A percentile compares a stretch with the other conserved stretches of the same genome.
Evolutionary conservation across 2,329 filamentous ascomycete genomes (phyloP).

Genomic region (Xenoacremonium recifei): DNA sequence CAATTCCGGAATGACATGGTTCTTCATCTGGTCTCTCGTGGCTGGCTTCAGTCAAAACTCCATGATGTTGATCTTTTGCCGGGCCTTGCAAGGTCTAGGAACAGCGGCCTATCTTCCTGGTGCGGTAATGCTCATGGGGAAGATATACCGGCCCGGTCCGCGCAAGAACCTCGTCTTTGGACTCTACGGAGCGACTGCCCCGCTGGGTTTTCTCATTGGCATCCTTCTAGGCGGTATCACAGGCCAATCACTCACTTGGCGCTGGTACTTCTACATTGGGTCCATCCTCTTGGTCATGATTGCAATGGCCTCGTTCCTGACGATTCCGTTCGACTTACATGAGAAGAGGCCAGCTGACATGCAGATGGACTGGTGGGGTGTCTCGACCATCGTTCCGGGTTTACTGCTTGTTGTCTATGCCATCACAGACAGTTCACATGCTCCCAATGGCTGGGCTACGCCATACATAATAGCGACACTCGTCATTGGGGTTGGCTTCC

Average conservation of each 20-base stretch:
- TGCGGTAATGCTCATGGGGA: conserved; percentile 67
- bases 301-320: conserved; percentile 42
- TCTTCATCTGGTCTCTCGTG: conserved; percentile 66
- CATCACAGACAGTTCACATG: conserved; percentile 64
- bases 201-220: conserved; percentile 60
- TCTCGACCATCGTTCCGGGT: conserved; percentile 52
- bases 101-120: conserved; percentile 71
- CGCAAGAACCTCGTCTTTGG: conserved; percentile 67
- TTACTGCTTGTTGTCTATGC: conserved; percentile 65
- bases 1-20: conserved; percentile 60
- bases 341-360: conserved; percentile 18
- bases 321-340: conserved; percentile 35
- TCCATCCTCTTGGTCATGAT: conserved; percentile 43
- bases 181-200: conserved; percentile 57
- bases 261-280: conserved; percentile 71
- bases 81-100: conserved; percentile 72
- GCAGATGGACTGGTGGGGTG: conserved; percentile 62
- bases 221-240: conserved; percentile 65
- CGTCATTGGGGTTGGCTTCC: conserved; percentile 51
- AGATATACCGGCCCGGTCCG: conserved; percentile 66
- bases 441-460: conserved; percentile 59
- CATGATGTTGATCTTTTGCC: conserved; percentile 70
- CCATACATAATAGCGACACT: conserved; percentile 65
- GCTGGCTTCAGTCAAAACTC: conserved; percentile 67
- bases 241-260: conserved; percentile 60